phyloP scores from a whole-genome alignment of 1,284 basidiomycete species.

The Tilletia indica region DNA sequence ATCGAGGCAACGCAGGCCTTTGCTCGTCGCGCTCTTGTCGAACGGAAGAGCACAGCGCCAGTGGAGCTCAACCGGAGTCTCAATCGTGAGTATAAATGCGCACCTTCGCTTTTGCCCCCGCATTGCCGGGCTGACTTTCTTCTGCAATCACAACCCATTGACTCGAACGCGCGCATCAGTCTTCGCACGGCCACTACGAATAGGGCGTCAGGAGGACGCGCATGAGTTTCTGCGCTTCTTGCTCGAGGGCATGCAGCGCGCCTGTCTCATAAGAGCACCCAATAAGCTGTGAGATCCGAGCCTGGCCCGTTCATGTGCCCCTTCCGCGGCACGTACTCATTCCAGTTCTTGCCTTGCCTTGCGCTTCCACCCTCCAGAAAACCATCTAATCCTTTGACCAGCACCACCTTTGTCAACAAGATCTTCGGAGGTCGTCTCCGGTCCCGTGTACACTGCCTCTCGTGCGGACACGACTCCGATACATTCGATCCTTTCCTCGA shows the following conservation, averaged over 20 bases:
- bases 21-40: constrained; percentile 62
- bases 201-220: constrained; percentile 92
- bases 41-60: constrained; percentile 29
- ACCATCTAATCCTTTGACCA: constrained; percentile 20
- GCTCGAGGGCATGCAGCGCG: constrained; percentile 84
- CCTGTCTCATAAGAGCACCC: constrained; percentile 71
- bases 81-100: constrained; percentile 20
- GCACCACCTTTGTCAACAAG: constrained; percentile 86
- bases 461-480: constrained; percentile 84
- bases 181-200: constrained; percentile 86
- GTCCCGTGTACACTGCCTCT: constrained; percentile 84
- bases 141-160: background rate
- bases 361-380: constrained; percentile 24
- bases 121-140: background rate
- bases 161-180: constrained; percentile 54
- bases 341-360: background rate
- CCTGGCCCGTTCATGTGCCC: background rate
- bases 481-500: constrained; percentile 95
- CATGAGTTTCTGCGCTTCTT: constrained; percentile 97
- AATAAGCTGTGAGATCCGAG: constrained; percentile 62
- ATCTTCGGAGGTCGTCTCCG: constrained; percentile 89
- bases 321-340: background rate
- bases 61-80: constrained; percentile 44
- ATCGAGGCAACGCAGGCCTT: constrained; percentile 59
- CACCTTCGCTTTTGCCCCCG: background rate